Percentiles rank a stretch among this genome's conserved stretches.
Conservation (phyloP, 2,329 filamentous ascomycete species). For the Magnaporthiopsis incrustans region DNA sequence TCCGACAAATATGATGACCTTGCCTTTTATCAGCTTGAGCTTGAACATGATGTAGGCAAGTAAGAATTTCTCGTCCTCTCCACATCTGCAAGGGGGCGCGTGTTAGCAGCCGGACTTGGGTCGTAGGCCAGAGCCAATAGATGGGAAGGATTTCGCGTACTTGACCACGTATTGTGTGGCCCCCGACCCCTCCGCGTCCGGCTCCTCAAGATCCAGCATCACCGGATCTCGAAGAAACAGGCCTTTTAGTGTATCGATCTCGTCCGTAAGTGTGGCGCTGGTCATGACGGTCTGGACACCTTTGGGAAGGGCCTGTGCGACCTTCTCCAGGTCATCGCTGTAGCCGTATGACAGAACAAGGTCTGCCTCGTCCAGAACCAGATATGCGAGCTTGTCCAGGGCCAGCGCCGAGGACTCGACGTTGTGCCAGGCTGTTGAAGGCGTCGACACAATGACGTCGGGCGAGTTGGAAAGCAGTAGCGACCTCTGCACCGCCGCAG, state of each 20-base stretch:
- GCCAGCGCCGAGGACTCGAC: constrained; percentile 65
- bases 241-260: constrained; percentile 76
- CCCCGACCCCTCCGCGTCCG: constrained; percentile 66
- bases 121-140: no score
- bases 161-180: constrained; percentile 84
- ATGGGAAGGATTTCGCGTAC: constrained; percentile 29
- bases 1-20: constrained; percentile 64
- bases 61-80: constrained; percentile 96
- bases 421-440: constrained; percentile 72
- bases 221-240: constrained; percentile 79
- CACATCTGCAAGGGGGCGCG: constrained; percentile 47
- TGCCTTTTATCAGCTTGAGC: constrained; percentile 86
- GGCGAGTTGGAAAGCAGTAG: constrained; percentile 78
- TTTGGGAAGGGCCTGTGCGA: constrained; percentile 71
- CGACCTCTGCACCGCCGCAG: constrained; percentile 79
- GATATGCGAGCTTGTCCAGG: constrained; percentile 61
- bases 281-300: constrained; percentile 87
- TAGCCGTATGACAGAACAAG: constrained; percentile 91
- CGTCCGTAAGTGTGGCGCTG: constrained; percentile 83
- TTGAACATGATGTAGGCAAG: constrained; percentile 93
- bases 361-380: constrained; percentile 93
- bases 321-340: constrained; percentile 75
- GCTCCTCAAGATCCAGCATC: constrained; percentile 73
- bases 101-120: background rate
- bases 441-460: constrained; percentile 86